phyloP scores from a whole-genome alignment of 108 stramenopile genomes.

The Parmales sp. region DNA sequence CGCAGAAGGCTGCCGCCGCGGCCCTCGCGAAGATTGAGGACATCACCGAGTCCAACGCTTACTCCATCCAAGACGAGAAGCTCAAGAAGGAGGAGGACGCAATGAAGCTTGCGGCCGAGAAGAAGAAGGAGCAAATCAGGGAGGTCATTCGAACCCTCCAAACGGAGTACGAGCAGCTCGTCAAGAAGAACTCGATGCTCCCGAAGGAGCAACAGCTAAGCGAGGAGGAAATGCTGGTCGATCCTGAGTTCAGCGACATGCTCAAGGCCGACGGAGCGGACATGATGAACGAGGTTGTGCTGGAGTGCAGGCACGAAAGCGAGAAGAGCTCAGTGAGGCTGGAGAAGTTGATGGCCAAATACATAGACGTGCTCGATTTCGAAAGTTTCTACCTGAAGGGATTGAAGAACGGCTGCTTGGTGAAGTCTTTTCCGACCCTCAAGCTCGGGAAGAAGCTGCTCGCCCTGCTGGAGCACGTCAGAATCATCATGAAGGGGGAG shows the following conservation, averaged over 20 bases:
- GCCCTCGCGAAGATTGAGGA: slow-evolving; percentile 6
- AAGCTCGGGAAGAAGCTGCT: background rate
- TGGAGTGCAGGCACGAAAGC: slow-evolving; percentile 31
- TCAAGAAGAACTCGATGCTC: slow-evolving; percentile 26
- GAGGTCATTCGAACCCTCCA: slow-evolving; percentile 12
- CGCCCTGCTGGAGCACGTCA: background rate
- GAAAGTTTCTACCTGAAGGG: background rate
- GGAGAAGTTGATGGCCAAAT: slow-evolving; percentile 21
- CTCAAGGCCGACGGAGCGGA: slow-evolving; percentile 26
- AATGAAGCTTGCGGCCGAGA: slow-evolving; percentile 30
- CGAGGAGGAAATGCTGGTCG: slow-evolving; percentile 31
- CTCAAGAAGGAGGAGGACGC: slow-evolving; percentile 43
- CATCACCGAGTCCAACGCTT: slow-evolving; percentile 28
- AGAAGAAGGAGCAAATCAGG: slow-evolving; percentile 38
- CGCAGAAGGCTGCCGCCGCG: background rate
- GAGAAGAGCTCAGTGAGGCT: slow-evolving; percentile 26
- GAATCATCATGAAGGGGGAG: slow-evolving; percentile 7
- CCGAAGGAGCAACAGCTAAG: slow-evolving; percentile 22
- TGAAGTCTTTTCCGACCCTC: background rate
- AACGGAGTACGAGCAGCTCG: slow-evolving; percentile 25
- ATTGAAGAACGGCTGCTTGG: background rate
- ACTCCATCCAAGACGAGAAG: slow-evolving; percentile 44
- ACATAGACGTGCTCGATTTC: background rate
- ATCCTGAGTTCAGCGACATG: slow-evolving; percentile 26
- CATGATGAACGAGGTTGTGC: slow-evolving; percentile 37